A percentile compares a stretch with the other conserved stretches of the same genome.
phyloP scores from a whole-genome alignment of 805 yeast species.

The Starmerella vitae region DNA sequence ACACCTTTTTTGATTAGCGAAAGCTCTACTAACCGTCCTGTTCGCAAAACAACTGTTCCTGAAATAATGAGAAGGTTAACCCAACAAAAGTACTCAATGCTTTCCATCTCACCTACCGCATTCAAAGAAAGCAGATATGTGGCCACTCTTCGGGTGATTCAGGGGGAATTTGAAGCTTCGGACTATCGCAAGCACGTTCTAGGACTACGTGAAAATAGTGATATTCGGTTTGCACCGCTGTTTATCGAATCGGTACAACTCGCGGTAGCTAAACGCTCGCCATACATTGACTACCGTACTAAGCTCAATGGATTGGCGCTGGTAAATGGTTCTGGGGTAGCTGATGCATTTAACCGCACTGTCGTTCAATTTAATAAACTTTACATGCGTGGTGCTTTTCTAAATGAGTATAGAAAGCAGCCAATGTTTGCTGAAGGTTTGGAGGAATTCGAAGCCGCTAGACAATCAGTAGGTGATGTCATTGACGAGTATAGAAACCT shows the following conservation, averaged over 20 bases:
- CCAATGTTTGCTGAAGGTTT: constrained; percentile 31
- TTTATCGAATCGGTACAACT: constrained; percentile 66
- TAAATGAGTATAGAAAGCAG: constrained; percentile 52
- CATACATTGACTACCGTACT: constrained; percentile 36
- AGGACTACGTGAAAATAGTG: constrained; percentile 31
- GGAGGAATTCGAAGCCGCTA: constrained; percentile 68
- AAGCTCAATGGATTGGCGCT: constrained; percentile 69
- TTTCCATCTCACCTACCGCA: constrained; percentile 31
- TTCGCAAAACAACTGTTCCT: constrained; percentile 61
- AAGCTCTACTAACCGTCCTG: constrained; percentile 32
- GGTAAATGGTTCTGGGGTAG: constrained; percentile 67
- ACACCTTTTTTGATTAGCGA: constrained; percentile 63
- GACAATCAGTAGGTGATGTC: constrained; percentile 42
- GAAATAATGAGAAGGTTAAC: constrained; percentile 74
- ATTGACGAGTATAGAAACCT: constrained; percentile 59
- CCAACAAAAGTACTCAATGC: constrained; percentile 66
- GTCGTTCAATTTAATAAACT: constrained; percentile 68
- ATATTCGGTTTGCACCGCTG: constrained; percentile 71
- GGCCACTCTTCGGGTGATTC: constrained; percentile 55
- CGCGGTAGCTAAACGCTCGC: constrained; percentile 62
- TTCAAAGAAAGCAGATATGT: constrained; percentile 39
- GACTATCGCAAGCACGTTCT: constrained; percentile 44
- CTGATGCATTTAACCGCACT: constrained; percentile 50
- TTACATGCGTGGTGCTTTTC: constrained; percentile 67
- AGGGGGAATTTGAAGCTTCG: constrained; percentile 50